Base-by-base conservation (phyloP, 257 asterid species). In the Lavandula angustifolia region DNA sequence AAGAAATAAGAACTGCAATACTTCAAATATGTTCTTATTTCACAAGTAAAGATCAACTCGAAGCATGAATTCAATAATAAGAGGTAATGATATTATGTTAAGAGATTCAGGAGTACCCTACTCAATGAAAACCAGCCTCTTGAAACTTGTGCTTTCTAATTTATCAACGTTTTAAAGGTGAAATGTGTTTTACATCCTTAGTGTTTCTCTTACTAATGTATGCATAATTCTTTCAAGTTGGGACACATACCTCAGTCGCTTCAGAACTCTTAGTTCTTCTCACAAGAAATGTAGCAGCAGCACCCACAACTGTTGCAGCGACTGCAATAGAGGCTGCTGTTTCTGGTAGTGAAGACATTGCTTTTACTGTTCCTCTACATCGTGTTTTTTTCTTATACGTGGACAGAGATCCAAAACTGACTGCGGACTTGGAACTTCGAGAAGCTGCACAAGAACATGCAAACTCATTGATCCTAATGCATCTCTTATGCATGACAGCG, bases 241-340 rank as follows among this genome's bases (percentile, higher is more conserved):
- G 17, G 50, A 63, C n/a, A 47, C 74, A 17, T 75, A 81, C 95
- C 89, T 85, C 82, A 16, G 70, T 54, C 72, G 6, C 67, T 66
- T 77, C 53, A 8, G 91, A 68, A 55, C 68, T 66, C 64, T 80
- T 74, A 3, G 81, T 74, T 81, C 84, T 83, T 69, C 71, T 81
- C 12, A 48, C 62, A 64, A 87, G 95, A 62, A 87, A 60, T 43
- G 87, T 81, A 68, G 94, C 81, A 7, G 95, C 96, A 54, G 84
- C 81, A 43, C 89, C 91, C 9, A 85, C 91, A 57, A 89, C 51
- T 47, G 89, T 76, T n/a, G 78, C 78, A 53, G 73, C 86, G 63
- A 87, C 82, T 51, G 79, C 86, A 41, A 89, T 56, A 56, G 96
- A 85, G 37, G 78, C 86, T 38, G 82, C 86, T 60, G 89, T 85